Base-by-base conservation (phyloP, 2,329 filamentous ascomycete genomes). In the Colletotrichum orbiculare region DNA sequence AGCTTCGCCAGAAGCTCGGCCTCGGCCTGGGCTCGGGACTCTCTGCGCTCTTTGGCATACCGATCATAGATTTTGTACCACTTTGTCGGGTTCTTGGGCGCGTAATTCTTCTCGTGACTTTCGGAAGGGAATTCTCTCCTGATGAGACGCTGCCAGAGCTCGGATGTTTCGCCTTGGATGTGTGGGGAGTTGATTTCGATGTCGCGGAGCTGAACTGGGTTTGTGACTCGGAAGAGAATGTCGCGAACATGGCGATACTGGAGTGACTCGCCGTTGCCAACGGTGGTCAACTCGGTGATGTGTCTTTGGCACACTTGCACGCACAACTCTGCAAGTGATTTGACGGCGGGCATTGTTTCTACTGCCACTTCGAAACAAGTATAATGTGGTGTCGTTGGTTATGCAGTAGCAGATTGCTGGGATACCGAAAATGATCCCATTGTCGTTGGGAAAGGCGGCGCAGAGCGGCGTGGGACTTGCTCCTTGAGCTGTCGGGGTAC, bases 131-230 rank as follows among this genome's bases (percentile, higher is more conserved):
- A 92, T 71, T 97, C 89, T 52, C 89, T 87, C 55, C 87, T 85
- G 76, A 98, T 96, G 72, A 97, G 86, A 35, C 87, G 85, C 46
- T 88, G 78, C 95, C 95, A 97, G 67, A 95, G 81, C 70, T 94
- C 91, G 17, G 81, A 84, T 43, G 89, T 89, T 60, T 91, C 83
- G 42, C 88, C 87, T 66, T 86, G 82, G 55, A 97, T 84, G 68
- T 97, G 92, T 0, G 93, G 92, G 6, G 90, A 94, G 73, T 89
- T 88, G 54, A 84, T 67, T 78, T 97, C 94, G 64, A 97, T 85
- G 61, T 84, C 73, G 71, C 87, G 89, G 38, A 98, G 87, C 75
- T 97, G 94, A 48, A 85, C 79, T 2, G 94, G 89, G 68, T 85
- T 90, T 58, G 91, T 88, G 60, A 98, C 81, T 62, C 89, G 89